A percentile compares a stretch with the other conserved stretches of the same genome.
phyloP scores from a whole-genome alignment of 148 eudicot species.

The Rhododendron mucronatum region DNA sequence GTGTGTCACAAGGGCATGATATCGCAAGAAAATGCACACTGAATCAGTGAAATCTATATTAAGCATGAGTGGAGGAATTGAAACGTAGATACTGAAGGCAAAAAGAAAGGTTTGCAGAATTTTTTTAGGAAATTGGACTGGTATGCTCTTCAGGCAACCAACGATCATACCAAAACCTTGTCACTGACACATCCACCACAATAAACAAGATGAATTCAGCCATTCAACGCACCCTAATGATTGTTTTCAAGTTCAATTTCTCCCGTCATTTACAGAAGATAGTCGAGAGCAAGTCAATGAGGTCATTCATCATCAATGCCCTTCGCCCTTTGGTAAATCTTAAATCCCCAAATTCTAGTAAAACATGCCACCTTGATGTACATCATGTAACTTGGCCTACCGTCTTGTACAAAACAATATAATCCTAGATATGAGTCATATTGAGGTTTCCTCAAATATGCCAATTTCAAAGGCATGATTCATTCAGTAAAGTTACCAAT shows the following conservation, averaged over 20 bases:
- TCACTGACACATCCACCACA: background rate
- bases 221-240: background rate
- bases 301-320: background rate
- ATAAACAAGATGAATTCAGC: background rate
- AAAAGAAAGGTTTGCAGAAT: background rate
- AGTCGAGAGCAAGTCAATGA: background rate
- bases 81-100: background rate
- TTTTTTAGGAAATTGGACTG: background rate
- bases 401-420: background rate
- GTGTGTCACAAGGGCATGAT: background rate
- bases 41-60: background rate
- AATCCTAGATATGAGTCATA: background rate
- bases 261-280: background rate
- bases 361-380: background rate
- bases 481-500: background rate
- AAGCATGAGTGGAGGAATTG: background rate
- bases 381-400: background rate
- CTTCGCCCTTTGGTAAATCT: background rate
- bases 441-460: background rate
- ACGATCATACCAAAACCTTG: background rate
- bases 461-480: background rate
- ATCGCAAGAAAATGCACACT: background rate
- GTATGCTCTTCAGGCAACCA: conserved; percentile 9
- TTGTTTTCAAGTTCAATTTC: background rate
- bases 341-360: background rate